phyloP scores from a whole-genome alignment of 495 filamentous ascomycete genomes.

The Penicillium psychrofluorescens region DNA sequence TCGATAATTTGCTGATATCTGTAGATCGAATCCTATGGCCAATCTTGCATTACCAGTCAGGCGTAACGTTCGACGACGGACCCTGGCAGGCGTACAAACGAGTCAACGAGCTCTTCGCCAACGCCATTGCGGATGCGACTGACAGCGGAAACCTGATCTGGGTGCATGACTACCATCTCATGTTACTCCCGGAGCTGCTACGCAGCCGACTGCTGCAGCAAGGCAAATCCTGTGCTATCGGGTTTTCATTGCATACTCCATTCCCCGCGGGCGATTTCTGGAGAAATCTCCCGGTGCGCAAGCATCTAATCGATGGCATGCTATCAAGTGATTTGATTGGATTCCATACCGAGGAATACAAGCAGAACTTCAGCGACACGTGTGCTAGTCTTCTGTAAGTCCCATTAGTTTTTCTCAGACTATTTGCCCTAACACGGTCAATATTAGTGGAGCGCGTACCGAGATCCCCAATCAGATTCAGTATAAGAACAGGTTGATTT shows the following conservation, averaged over 20 bases:
- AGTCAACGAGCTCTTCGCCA: conserved; percentile 72
- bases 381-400: conserved; percentile 73
- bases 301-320: conserved; percentile 66
- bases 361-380: conserved; percentile 75
- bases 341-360: conserved; percentile 88
- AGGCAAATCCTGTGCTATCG: conserved; percentile 74
- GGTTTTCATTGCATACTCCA: conserved; percentile 85
- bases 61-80: conserved; percentile 80
- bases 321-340: conserved; percentile 78
- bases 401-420: neutral
- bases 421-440: neutral
- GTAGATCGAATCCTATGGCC: conserved; percentile 85
- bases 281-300: conserved; percentile 74
- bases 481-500: neutral
- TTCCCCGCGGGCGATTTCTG: conserved; percentile 88
- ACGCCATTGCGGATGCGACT: conserved; percentile 61
- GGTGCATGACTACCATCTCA: conserved; percentile 88
- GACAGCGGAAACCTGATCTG: conserved; percentile 78
- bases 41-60: conserved; percentile 84
- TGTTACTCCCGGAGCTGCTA: conserved; percentile 79
- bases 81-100: conserved; percentile 77
- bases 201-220: conserved; percentile 60
- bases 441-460: neutral
- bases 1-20: neutral
- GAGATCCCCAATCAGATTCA: neutral